These are phyloP conservation scores for Akanthomyces muscarius DNA, from an alignment of 2,329 filamentous ascomycete species.

Conservation along the genomic window DNA sequence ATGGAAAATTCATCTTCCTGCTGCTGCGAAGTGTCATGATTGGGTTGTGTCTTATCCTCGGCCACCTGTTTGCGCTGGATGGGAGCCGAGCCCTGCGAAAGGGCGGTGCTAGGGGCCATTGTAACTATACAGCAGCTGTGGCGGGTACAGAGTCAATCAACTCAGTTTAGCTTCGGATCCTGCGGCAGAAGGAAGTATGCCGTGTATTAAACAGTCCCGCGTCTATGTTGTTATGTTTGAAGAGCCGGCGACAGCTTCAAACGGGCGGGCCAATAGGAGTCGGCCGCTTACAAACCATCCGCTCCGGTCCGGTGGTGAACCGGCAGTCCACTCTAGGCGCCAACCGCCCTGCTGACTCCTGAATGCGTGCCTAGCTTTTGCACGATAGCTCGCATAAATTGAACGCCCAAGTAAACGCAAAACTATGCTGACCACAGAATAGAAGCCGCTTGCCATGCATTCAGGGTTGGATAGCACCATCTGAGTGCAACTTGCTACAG, in stretches of 20 bases:
- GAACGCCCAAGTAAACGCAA: no score
- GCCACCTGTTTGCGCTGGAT: neutral
- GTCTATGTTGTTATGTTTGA: neutral
- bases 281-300: slow-evolving; percentile 3
- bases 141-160: neutral
- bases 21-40: neutral
- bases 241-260: neutral
- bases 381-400: no score
- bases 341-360: neutral
- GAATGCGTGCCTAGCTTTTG: no score
- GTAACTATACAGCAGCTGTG: neutral
- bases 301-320: neutral
- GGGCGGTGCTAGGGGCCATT: slow-evolving; percentile 4
- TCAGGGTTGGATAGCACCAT: neutral
- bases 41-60: neutral
- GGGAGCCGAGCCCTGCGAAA: neutral
- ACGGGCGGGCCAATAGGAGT: slow-evolving; percentile 1
- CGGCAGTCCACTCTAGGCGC: neutral
- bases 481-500: neutral
- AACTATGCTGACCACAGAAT: no score
- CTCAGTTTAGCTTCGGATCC: neutral
- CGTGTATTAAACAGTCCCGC: neutral
- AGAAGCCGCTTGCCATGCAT: neutral
- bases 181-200: neutral
- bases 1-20: neutral